Evolutionary conservation across 2,329 filamentous ascomycete genomes (phyloP), one percentile per base, ranked within the genome.

Genomic region (Rhynchosporium agropyri): DNA sequence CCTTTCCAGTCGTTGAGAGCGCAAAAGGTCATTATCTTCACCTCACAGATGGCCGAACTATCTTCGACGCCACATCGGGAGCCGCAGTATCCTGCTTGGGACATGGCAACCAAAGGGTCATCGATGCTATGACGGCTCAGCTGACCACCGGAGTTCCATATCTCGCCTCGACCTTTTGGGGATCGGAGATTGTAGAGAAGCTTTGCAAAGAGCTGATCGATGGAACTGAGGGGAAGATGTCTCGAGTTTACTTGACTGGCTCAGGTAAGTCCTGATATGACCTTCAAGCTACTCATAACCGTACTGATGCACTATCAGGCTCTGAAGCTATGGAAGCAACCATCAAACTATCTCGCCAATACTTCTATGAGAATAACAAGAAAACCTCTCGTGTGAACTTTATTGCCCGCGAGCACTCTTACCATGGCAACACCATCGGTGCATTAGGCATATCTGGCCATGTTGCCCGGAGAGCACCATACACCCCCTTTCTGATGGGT

Each of bases 1-100:
- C 67, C 6, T 73, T 70, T 10, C 70, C 69, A 4, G 59, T 71
- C n/a, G 70, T 74, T 6, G 62, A 66, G 33, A 49, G 67, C 12
- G 71, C 62, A 28, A 64, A 71, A 36, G 73, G 73, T 15, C 71
- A 69, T 62, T 68, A 71, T 12, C 57, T 75, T 10, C 62, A 68
- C 33, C 68, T 73, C 5, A 63, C 65, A n/a, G 70, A 74, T 58
- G 87, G 87, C 1, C 80, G 82, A 29, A 78, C 77, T 40, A 82
- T 95, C 49, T 81, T 92, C 13, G 91, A 95, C 73, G 88, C 85
- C 1, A 89, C 87, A 26, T 84, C 88, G 33, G 91, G 91, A 26
- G 88, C 90, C 3, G 89, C 88, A 28, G 89, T 92, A 3, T 81
- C 86, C 9, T 88, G 87, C 71, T 77, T 94, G 9, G 91, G 90